Conservation (phyloP, 352 stramenopile genomes). For the Achlya hypogyna region DNA sequence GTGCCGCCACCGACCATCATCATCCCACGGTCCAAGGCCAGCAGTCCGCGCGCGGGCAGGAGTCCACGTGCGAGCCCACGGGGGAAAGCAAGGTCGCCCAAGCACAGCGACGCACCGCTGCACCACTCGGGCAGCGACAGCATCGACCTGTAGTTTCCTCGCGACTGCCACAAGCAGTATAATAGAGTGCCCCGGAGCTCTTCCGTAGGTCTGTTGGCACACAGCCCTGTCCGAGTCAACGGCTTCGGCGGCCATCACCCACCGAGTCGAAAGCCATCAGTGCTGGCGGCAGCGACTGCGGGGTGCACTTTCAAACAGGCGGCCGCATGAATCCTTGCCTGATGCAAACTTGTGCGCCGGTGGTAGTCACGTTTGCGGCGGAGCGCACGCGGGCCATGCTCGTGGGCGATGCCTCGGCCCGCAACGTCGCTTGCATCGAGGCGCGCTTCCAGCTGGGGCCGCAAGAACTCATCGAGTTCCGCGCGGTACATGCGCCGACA, state of each 20-base stretch:
- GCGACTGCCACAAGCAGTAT: too few relatives aligned
- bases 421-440: not conserved
- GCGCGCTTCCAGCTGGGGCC: not conserved
- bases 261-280: not conserved
- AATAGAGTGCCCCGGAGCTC: not conserved
- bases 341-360: not conserved
- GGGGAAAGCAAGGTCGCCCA: not conserved
- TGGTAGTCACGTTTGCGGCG: not conserved
- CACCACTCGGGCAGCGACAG: not conserved
- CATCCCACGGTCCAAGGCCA: slow-evolving; percentile 20
- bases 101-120: not conserved
- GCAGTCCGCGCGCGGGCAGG: not conserved
- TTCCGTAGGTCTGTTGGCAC: not conserved
- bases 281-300: too few relatives aligned
- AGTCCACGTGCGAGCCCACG: slow-evolving; percentile 12
- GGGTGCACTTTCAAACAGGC: too few relatives aligned
- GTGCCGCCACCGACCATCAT: slow-evolving; percentile 25
- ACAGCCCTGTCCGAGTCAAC: not conserved
- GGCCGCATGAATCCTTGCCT: too few relatives aligned
- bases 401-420: not conserved
- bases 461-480: not conserved
- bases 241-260: not conserved
- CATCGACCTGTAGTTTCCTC: slow-evolving; percentile 13
- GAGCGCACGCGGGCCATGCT: not conserved
- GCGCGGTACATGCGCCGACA: not conserved